Percentiles rank a stretch among this genome's conserved stretches.
These are phyloP conservation scores for Exophiala lecanii-corni DNA, from an alignment of 2,329 filamentous ascomycete species.

Conservation along the genomic window DNA sequence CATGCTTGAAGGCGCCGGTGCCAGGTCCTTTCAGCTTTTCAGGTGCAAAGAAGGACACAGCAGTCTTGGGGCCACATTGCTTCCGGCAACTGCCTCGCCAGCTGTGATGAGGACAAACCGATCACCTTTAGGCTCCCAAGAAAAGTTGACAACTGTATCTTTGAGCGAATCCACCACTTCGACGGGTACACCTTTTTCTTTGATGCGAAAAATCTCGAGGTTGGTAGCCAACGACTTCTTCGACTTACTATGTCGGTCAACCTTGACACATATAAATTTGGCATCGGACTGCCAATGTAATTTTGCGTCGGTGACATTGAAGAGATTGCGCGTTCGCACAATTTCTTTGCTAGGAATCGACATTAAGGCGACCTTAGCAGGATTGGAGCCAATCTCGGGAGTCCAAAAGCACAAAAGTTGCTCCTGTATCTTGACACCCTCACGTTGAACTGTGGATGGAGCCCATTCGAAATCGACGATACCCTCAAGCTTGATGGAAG, in stretches of 20 bases:
- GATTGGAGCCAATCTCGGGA: slow-evolving; percentile 95
- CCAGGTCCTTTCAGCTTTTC: slow-evolving; percentile 82
- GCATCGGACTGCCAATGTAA: slow-evolving; percentile 98
- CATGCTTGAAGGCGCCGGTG: slow-evolving; percentile 87
- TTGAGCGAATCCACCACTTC: slow-evolving; percentile 98
- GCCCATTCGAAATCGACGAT: slow-evolving; percentile 99
- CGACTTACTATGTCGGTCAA: slow-evolving; percentile 96
- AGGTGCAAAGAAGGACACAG: slow-evolving; percentile 92
- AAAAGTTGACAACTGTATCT: slow-evolving; percentile 98
- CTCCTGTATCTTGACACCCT: slow-evolving; percentile 85
- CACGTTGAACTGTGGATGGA: slow-evolving; percentile 73
- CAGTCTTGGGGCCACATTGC: slow-evolving; percentile 89
- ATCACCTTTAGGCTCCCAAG: slow-evolving; percentile 97
- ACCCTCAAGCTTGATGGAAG: slow-evolving; percentile 90
- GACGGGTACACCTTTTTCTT: slow-evolving; percentile 95
- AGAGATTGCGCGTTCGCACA: slow-evolving; percentile 89
- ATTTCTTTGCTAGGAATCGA: slow-evolving; percentile 91
- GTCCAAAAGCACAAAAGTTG: slow-evolving; percentile 99
- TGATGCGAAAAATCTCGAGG: slow-evolving; percentile 94
- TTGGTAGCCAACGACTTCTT: slow-evolving; percentile 98
- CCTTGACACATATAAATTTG: slow-evolving; percentile 94
- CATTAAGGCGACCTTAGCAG: slow-evolving; percentile 95
- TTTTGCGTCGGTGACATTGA: slow-evolving; percentile 96
- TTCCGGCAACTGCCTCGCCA: slow-evolving; percentile 71
- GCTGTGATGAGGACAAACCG: slow-evolving; percentile 96